Base-by-base conservation (phyloP, 2,329 filamentous ascomycete genomes). In the Aspergillus pseudoglaucus region DNA sequence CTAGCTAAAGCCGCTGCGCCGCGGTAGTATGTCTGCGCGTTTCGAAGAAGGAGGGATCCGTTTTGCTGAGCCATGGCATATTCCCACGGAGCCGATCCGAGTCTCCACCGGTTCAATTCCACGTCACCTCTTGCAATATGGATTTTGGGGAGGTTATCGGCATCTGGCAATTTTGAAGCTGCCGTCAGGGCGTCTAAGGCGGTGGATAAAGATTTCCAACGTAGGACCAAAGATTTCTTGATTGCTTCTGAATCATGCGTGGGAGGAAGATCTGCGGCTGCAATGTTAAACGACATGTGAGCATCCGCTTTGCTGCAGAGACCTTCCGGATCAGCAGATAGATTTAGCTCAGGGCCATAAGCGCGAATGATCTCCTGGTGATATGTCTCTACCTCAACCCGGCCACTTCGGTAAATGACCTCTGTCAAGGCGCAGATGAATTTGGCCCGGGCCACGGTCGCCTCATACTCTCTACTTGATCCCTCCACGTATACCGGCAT, bases 361-460 rank as follows among this genome's bases (percentile, higher is more conserved):
- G 70, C 71, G 18, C 60, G 60, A 37, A 60, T 61, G 17, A 76
- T 55, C 42, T 72, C 67, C 33, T 65, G 59, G 44, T 76, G 69
- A 62, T 84, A 84, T n/a, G 75, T 76, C 35, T 70, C 61, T 17
- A 76, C 58, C 38, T 79, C 73, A 46, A 77, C 75, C 44, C 70
- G 64, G 32, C 72, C 71, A 44, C 66, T 70, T 33, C 76, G 75
- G 59, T 80, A 85, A 44, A 78, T 72, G 1, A 78, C 71, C 52
- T 83, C 80, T 8, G 78, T 74, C 41, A 83, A 62, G 4, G 77
- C 75, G 42, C 75, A 74, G 14, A 76, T 65, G 61, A 85, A 83
- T 43, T 73, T 78, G 6, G 81, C 81, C 22, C 72, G 69, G 4
- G 77, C 75, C 20, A 85, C 68, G 3, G 71, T 66, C 17, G 78